Base-by-base conservation (phyloP, 768 basidiomycete species). In the Russula earlei region DNA sequence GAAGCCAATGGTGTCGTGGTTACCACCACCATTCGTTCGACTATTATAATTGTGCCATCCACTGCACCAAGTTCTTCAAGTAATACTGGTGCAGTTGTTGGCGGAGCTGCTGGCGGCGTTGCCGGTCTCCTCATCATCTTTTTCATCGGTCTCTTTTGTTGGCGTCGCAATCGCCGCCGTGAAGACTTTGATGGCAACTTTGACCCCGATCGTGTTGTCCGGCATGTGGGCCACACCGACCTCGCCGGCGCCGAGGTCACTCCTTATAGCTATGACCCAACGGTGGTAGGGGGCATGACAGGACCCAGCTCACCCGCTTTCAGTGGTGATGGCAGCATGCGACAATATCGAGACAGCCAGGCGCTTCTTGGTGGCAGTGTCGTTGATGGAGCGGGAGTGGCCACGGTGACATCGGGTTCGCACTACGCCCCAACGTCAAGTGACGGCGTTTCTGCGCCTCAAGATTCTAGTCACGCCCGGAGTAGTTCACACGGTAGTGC, bases 161-260 rank as follows among this genome's bases (percentile, higher is more conserved):
- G 68, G 64, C 66, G 67, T 40, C 65, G 65, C 20, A 64, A 67
- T 31, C 58, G 55, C 42, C 51, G 44, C n/a, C 59, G 63, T 33
- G 71, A 75, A 54, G 76, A 78, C 25, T 77, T 77, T 44, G 76
- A 77, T 52, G 76, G 77, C 49, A 69, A 77, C 67, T 77, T 77
- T 55, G 76, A 77, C 37, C 77, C 76, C 0, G 77, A 77, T 56
- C 72, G 70, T 5, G 70, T 77, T 40, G 58, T 69, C 2, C 64
- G 63, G 11, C 69, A 67, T 31, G 34, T 15, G n/a, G 67, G 47
- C 31, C 17, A 64, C 61, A 40, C 52, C 10, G 62, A 63, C 42
- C 57, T 63, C 11, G 55, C 49, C 1, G 58, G 54, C 5, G 55
- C 56, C 7, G 62, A 62, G 41, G 60, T 54, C 10, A 60, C 59